Conservation (phyloP, 2,329 filamentous ascomycete species). For the Venturia pyrina region DNA sequence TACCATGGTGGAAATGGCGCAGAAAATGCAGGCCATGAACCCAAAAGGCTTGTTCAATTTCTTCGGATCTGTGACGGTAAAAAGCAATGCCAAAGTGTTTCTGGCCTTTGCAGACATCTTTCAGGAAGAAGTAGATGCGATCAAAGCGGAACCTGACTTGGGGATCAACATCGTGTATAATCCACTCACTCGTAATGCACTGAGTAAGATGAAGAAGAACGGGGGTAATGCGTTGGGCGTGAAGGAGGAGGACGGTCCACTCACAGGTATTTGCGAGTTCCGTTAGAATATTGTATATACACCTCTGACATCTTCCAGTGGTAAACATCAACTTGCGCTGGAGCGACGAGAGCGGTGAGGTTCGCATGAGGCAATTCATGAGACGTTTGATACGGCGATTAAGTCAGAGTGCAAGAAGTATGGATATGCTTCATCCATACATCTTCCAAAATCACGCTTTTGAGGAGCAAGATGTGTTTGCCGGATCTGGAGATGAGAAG, state of each 20-base stretch:
- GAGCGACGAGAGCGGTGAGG: neutral
- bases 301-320: no score
- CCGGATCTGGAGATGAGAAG: conserved; percentile 32
- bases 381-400: neutral
- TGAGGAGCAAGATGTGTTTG: conserved; percentile 32
- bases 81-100: neutral
- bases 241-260: neutral
- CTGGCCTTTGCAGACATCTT: neutral
- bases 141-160: neutral
- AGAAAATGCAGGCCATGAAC: neutral
- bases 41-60: no score
- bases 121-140: neutral
- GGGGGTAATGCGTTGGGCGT: conserved; percentile 1
- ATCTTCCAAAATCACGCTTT: conserved; percentile 40
- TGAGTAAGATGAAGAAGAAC: neutral
- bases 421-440: conserved; percentile 22
- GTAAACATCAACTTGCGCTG: no score
- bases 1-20: neutral
- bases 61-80: neutral
- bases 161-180: neutral
- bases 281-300: no score
- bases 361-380: neutral
- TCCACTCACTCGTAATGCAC: neutral
- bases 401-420: conserved; percentile 11
- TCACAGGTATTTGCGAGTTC: neutral